Conservation (phyloP, 1,284 basidiomycete species). For the Naganishia albida region DNA sequence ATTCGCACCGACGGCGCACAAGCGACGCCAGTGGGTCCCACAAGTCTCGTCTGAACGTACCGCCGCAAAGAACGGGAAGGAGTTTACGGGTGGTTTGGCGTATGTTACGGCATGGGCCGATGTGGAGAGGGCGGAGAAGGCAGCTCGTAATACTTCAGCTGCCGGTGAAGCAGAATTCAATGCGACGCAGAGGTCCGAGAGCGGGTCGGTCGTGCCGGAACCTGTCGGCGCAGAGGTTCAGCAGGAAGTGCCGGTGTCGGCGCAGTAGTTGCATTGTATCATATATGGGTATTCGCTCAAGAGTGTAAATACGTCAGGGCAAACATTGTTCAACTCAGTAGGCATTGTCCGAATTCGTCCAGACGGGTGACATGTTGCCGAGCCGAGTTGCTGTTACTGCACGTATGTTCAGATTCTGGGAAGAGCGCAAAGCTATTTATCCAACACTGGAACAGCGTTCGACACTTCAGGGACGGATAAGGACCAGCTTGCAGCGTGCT, state of each 20-base stretch:
- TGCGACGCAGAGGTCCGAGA: not conserved
- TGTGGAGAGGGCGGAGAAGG: slow-evolving; percentile 26
- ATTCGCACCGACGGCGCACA: slow-evolving; percentile 29
- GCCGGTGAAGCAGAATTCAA: not conserved
- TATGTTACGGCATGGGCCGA: slow-evolving; percentile 46
- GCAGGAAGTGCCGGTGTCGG: slow-evolving; percentile 22
- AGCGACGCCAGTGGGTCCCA: slow-evolving; percentile 43
- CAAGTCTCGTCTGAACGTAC: slow-evolving; percentile 34
- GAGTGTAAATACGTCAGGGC: too few species aligned
- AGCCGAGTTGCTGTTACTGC: too few species aligned
- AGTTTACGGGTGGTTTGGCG: slow-evolving; percentile 43
- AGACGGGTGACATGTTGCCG: too few species aligned
- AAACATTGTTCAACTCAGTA: too few species aligned
- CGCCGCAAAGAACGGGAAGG: slow-evolving; percentile 32
- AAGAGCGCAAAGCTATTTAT: too few species aligned
- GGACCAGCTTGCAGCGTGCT: too few species aligned
- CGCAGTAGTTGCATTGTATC: not conserved
- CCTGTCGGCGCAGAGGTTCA: slow-evolving; percentile 2
- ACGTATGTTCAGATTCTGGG: too few species aligned
- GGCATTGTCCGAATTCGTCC: too few species aligned
- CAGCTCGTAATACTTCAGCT: slow-evolving; percentile 2
- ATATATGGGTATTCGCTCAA: too few species aligned
- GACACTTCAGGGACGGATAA: too few species aligned
- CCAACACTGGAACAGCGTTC: too few species aligned
- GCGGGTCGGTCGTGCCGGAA: not conserved